phyloP scores from a whole-genome alignment of 768 basidiomycete genomes.

The Russula emetica region DNA sequence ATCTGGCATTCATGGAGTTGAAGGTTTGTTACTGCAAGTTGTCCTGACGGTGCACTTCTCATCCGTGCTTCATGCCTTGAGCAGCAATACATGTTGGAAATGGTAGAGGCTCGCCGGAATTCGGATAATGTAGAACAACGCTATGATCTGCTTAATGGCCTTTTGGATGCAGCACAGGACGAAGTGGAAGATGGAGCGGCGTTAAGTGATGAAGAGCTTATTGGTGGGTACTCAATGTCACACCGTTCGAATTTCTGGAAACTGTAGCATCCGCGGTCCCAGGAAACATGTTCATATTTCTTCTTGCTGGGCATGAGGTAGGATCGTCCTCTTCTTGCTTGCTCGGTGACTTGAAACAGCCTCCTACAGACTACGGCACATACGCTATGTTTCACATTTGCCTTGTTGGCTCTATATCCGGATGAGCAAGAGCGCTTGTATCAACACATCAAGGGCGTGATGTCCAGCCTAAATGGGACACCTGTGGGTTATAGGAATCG shows the following conservation, averaged over 20 bases:
- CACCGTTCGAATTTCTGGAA: not conserved
- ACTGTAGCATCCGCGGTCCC: not conserved
- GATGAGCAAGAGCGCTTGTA: constrained; percentile 42
- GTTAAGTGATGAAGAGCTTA: constrained; percentile 29
- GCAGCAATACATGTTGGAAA: constrained; percentile 32
- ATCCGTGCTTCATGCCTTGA: not conserved
- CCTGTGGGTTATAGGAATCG: not conserved
- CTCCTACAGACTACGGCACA: constrained; percentile 29
- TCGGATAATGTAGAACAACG: constrained; percentile 26
- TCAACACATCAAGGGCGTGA: constrained; percentile 35
- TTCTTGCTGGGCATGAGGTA: constrained; percentile 37
- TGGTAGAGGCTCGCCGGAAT: constrained; percentile 28
- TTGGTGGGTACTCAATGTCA: constrained; percentile 9
- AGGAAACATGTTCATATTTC: constrained; percentile 34
- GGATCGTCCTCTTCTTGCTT: not conserved
- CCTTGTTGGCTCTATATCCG: constrained; percentile 40
- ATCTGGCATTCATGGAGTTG: constrained; percentile 43
- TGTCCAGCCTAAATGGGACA: constrained; percentile 29
- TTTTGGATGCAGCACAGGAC: constrained; percentile 28
- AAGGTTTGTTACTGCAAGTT: constrained; percentile 32
- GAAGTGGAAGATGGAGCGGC: constrained; percentile 21
- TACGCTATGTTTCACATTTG: constrained; percentile 39
- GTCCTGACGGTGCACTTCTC: not conserved
- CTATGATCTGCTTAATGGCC: constrained; percentile 32
- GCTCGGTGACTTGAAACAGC: too few species aligned